phyloP scores from a whole-genome alignment of 495 filamentous ascomycete genomes.

The Sordaria brevicollis region DNA sequence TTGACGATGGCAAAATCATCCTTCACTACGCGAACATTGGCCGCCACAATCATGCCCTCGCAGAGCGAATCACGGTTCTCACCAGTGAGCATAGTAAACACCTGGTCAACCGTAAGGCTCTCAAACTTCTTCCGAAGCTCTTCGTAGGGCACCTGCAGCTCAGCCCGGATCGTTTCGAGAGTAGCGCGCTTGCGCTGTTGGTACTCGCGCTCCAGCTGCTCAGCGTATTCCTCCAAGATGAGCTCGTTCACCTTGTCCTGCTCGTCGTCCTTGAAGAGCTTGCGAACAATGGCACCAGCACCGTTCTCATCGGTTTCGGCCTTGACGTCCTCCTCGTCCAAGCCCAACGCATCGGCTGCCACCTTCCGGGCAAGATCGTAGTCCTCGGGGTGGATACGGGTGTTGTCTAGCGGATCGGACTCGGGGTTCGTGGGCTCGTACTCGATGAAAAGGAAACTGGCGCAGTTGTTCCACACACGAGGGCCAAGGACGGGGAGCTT shows the following conservation, averaged over 20 bases:
- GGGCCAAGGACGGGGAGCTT: conserved; percentile 72
- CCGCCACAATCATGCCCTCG: conserved; percentile 84
- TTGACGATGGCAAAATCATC: conserved; percentile 87
- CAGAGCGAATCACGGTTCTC: conserved; percentile 76
- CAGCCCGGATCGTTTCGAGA: conserved; percentile 89
- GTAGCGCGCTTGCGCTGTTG: conserved; percentile 93
- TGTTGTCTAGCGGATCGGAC: conserved; percentile 90
- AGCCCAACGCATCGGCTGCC: conserved; percentile 89
- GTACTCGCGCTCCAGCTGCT: conserved; percentile 86
- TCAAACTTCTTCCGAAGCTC: conserved; percentile 78
- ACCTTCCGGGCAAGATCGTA: conserved; percentile 97
- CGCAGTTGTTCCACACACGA: conserved; percentile 89
- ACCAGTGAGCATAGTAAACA: conserved; percentile 95
- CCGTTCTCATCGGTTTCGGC: conserved; percentile 85
- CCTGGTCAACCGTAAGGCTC: conserved; percentile 60
- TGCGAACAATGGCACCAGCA: conserved; percentile 78
- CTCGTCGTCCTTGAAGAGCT: conserved; percentile 80
- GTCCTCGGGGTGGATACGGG: conserved; percentile 93
- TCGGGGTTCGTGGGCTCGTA: conserved; percentile 69
- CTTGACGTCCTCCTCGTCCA: conserved; percentile 97
- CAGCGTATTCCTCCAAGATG: conserved; percentile 91
- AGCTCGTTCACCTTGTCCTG: conserved; percentile 94
- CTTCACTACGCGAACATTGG: conserved; percentile 77
- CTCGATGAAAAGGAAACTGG: conserved; percentile 85
- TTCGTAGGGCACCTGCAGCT: conserved; percentile 86